phyloP scores from a whole-genome alignment of 169 alveolate genomes.

The Plasmodium cynomolgi region DNA sequence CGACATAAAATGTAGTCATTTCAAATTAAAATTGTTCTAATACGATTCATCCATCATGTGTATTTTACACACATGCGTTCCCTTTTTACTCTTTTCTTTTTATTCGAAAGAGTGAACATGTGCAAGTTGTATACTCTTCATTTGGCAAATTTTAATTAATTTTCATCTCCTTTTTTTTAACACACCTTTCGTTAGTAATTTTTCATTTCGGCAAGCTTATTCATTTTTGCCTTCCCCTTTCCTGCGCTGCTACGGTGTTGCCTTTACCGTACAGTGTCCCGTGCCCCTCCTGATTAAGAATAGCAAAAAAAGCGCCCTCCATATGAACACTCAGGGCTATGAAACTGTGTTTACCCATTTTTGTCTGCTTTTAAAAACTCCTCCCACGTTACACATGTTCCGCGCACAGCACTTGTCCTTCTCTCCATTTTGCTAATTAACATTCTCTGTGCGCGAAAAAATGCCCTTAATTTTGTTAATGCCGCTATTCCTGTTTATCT shows the following conservation, averaged over 20 bases:
- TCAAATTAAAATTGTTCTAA: slow-evolving; percentile 5
- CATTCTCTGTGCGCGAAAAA: not conserved
- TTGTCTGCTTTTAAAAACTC: slow-evolving; percentile 35
- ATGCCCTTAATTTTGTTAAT: not conserved
- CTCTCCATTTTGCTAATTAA: not conserved
- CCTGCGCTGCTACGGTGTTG: not conserved
- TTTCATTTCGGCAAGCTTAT: slow-evolving; percentile 2
- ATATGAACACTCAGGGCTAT: not conserved
- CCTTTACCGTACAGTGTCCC: not conserved
- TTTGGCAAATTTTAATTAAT: slow-evolving; percentile 37
- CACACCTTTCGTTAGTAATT: slow-evolving; percentile 1
- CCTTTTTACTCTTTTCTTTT: not conserved
- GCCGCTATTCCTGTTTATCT: not conserved
- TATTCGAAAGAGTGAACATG: not conserved
- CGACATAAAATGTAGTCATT: slow-evolving; percentile 6
- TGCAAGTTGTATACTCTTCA: not conserved
- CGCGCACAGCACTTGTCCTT: not conserved
- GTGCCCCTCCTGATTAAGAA: slow-evolving; percentile 9
- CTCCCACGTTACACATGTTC: not conserved
- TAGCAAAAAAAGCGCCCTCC: slow-evolving; percentile 2
- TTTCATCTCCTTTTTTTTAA: slow-evolving; percentile 13
- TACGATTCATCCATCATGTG: not conserved
- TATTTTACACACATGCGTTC: not conserved
- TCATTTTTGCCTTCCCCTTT: not conserved
- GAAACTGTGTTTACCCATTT: not conserved